Evolutionary conservation across 2,329 filamentous ascomycete genomes (phyloP), one percentile per base, ranked within the genome.

Genomic region (Colletotrichum sp.): DNA sequence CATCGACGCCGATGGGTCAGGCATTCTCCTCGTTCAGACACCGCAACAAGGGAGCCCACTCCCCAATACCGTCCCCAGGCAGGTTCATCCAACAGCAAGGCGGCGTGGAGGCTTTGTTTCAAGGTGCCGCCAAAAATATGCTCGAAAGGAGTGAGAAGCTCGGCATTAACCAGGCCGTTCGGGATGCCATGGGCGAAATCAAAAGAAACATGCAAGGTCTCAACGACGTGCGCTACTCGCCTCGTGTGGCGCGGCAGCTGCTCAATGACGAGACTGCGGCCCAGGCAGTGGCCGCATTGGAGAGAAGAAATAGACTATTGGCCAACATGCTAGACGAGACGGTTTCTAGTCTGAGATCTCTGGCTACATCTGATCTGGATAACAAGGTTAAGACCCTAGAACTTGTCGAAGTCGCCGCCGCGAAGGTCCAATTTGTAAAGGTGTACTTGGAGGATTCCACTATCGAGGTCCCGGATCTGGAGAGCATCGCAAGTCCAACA

Each of bases 181-280:
- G 95, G n/a, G 94, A 95, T 79, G 95, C 95, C 21, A 90, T 97
- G 81, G 93, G 93, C 10, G 95, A 98, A 84, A 93, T 96, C 66
- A 91, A 91, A 76, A 94, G 94, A 80, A 96, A 95, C 78, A 91
- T 96, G 78, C 91, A 94, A 80, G 90, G 90, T 34, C 88, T 94
- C 36, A 93, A 95, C 77, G 90, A 91, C 72, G 87, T 88, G 4
- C 86, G 89, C 36, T 87, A 85, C 34, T 83, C 85, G 16, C 85
- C 86, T 26, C 85, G 84, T 67, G 82, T 84, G 8, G 81, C 83
- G 13, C 84, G 82, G 59, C 82, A 84, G 55, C 78, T 85, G 2
- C 81, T 87, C 26, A 80, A 80, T 5, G 85, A 87, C 16, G 81
- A 84, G 78, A 82, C 81, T 67, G 79, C 80, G 12, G 77, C 79